Base-by-base conservation (phyloP, 257 asterid species). In the Solanum habrochaites region DNA sequence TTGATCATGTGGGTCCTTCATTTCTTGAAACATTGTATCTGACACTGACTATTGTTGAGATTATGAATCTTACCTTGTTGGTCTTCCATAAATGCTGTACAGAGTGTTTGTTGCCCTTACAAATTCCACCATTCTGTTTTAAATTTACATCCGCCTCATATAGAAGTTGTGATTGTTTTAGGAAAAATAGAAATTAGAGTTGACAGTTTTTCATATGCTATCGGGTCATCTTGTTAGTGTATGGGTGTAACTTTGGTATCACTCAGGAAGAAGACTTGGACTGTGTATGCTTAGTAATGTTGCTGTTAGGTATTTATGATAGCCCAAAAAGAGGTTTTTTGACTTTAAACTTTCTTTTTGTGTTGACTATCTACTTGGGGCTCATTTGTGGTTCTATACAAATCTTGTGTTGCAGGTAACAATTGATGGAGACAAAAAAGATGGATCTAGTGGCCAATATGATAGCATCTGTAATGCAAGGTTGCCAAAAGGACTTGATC, bases 401-500 rank as follows among this genome's bases (percentile, higher is more conserved):
- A 27, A 81, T 29, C 69, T 81, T 49, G 43, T 89, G 87, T 89
- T 91, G 88, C 94, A 97, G 99, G 92, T 93, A 87, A 86, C 37
- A 86, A 82, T 91, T 64, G 98, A 94, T n/a, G 98, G 94, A 86
- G 98, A 92, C 27, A 90, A 89, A 88, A 94, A 95, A 87, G 96
- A 95, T 90, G 95, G 93, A 23, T 91, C 88, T 88, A 77, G 71
- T 74, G 96, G 97, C 47, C 96, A 89, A 88, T 97, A 91, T 90
- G 98, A 97, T 92, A 91, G 96, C 83, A 94, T 97, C 86, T 97
- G 98, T 89, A 89, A 89, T 92, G 96, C 97, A 42, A 98, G 99
- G 86, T 91, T 97, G 92, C 99, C 99, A 42, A 94, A 93, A 93
- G 99, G 99, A 83, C 96, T 97, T 82, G 99, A 97, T 91, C 98